phyloP scores from a whole-genome alignment of 2,329 filamentous ascomycete species.

The Colletotrichum tanaceti region DNA sequence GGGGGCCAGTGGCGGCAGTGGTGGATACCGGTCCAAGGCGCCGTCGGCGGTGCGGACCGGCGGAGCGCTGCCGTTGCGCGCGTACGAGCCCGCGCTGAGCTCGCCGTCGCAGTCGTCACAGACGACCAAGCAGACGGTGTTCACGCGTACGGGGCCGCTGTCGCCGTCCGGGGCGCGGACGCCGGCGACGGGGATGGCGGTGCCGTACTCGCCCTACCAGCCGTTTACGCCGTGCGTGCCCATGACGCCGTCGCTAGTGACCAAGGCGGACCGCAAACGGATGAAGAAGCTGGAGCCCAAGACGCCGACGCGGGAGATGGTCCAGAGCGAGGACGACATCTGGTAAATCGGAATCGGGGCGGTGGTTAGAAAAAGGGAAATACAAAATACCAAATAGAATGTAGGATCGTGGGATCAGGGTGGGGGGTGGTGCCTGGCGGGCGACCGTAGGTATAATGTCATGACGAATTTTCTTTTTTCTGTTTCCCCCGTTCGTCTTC shows the following conservation, averaged over 20 bases:
- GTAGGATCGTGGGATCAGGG: slow-evolving; percentile 15
- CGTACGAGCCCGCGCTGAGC: slow-evolving; percentile 67
- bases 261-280: slow-evolving; percentile 75
- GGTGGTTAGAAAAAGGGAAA: slow-evolving; percentile 21
- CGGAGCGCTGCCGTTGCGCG: slow-evolving; percentile 69
- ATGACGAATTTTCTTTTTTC: slow-evolving; percentile 26
- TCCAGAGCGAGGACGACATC: slow-evolving; percentile 70
- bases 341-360: slow-evolving; percentile 61
- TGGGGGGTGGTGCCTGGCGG: too few species aligned
- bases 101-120: slow-evolving; percentile 61
- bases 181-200: slow-evolving; percentile 70
- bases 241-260: slow-evolving; percentile 80
- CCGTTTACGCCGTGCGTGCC: slow-evolving; percentile 81
- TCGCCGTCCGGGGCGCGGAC: slow-evolving; percentile 70
- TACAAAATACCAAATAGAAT: slow-evolving; percentile 41
- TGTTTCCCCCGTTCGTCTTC: too few species aligned
- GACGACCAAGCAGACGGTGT: slow-evolving; percentile 72
- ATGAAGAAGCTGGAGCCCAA: slow-evolving; percentile 73
- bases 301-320: slow-evolving; percentile 72
- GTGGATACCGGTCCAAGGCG: slow-evolving; percentile 60
- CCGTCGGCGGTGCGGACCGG: slow-evolving; percentile 68
- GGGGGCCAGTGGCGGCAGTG: slow-evolving; percentile 56
- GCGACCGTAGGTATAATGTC: slow-evolving; percentile 36
- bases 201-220: slow-evolving; percentile 83
- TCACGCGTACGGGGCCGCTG: slow-evolving; percentile 66